Percentiles rank a stretch among this genome's conserved stretches.
phyloP scores from a whole-genome alignment of 106 monocot genomes.

The Chionographis japonica region DNA sequence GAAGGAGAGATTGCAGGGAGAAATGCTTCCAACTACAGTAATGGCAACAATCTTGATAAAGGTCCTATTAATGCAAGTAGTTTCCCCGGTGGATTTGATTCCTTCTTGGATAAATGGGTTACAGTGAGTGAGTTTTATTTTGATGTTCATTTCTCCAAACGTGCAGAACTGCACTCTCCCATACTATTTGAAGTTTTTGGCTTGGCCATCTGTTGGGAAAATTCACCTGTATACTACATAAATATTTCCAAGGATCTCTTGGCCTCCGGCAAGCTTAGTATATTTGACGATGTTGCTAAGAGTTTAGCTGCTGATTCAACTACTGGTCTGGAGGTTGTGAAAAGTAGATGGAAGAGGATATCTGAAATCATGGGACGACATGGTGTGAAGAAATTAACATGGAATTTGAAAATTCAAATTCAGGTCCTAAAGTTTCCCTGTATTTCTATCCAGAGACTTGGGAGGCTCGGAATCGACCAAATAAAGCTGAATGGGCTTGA shows the following conservation, averaged over 20 bases:
- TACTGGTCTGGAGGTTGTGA: constrained; percentile 22
- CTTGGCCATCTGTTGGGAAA: constrained; percentile 87
- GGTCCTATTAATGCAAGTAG: constrained; percentile 66
- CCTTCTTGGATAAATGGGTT: constrained; percentile 75
- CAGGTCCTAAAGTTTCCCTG: constrained; percentile 66
- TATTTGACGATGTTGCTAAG: constrained; percentile 1
- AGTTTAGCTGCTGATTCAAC: constrained; percentile 11
- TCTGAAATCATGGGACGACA: constrained; percentile 51
- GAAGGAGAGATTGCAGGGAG: neutral
- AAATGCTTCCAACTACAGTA: neutral
- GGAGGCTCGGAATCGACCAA: constrained; percentile 23
- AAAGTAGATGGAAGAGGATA: constrained; percentile 71
- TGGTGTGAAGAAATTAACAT: constrained; percentile 65
- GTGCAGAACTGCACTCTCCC: constrained; percentile 20
- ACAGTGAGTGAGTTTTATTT: constrained; percentile 68
- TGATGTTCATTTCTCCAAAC: constrained; percentile 74
- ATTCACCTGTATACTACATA: constrained; percentile 82
- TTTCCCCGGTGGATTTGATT: constrained; percentile 80
- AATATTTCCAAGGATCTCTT: constrained; percentile 69
- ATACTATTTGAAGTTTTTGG: constrained; percentile 75
- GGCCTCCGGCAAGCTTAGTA: constrained; percentile 14
- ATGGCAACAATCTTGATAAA: constrained; percentile 16
- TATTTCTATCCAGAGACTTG: constrained; percentile 64
- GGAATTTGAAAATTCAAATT: constrained; percentile 90
- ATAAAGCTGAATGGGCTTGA: constrained; percentile 25